Evolutionary conservation across 176 grass and related monocot species (phyloP), one percentile per base, ranked within the genome.

Genomic region (Zea luxurians): DNA sequence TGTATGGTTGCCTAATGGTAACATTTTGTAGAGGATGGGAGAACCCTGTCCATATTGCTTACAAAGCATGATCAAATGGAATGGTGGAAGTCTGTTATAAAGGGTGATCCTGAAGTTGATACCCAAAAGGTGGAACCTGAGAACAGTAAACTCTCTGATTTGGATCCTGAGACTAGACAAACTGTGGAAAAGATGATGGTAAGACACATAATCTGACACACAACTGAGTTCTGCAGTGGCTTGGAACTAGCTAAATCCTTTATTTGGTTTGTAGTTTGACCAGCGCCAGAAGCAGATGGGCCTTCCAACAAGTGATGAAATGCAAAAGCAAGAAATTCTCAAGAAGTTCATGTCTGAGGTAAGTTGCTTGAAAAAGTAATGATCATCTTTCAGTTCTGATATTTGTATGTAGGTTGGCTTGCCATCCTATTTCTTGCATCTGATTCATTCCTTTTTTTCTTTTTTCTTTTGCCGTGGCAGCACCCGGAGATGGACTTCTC

Each of bases 151-250:
- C 79, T 96, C 11, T 77, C 89, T 86, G 95, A 98, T 83, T 83
- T 94, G 85, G 95, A 94, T 85, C 89, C 91, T 27, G 91, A 98
- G 75, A 98, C 95, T 76, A 84, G 95, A 47, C 91, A 98, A 79
- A 94, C 95, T 37, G 95, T 98, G 49, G 95, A 98, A 70, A 98
- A 98, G 73, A 98, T 98, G 95, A 98, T 98, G 95, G 95, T 98
- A 93, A 86, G 64, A 78, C 89, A 16, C 89, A 16, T 13, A 54
- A 13, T 43, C 41, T 60, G 20, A 82, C 71, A 13, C 18, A 0
- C 37, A 8, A 13, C 2, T 58, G 8, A 4, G 4, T 52, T 52
- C 37, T 48, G 11, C 2, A 17, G 27, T 27, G 27, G 5, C 15
- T n/a, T 2, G 21, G 9, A 8, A 10, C 34, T 67, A 79, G 13